Conservation (phyloP, 768 basidiomycete species). For the Hypholoma fasciculare region DNA sequence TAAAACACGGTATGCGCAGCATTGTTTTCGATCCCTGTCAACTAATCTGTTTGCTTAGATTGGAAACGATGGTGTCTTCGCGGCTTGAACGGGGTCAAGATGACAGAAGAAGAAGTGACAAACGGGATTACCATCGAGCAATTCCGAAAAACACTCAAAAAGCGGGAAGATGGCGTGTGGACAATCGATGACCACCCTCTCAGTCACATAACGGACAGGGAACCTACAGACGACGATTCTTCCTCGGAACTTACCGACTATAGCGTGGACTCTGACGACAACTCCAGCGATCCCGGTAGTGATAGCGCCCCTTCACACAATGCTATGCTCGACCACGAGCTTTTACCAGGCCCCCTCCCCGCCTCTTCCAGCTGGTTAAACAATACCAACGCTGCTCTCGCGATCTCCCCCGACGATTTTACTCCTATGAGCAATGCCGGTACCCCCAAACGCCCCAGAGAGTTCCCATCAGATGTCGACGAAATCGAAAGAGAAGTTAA, state of each 20-base stretch:
- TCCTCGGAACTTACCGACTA: constrained; percentile 23
- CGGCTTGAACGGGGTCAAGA: constrained; percentile 37
- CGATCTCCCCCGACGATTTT: background rate
- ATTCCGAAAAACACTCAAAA: constrained; percentile 23
- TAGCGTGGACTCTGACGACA: constrained; percentile 10
- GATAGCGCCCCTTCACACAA: constrained; percentile 17
- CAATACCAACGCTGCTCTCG: background rate
- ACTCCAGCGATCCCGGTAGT: constrained; percentile 15
- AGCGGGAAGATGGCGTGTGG: constrained; percentile 18
- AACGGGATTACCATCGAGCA: constrained; percentile 29
- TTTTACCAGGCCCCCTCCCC: too few species aligned
- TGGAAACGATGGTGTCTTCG: constrained; percentile 38
- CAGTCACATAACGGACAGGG: constrained; percentile 12
- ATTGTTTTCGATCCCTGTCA: background rate
- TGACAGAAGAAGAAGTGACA: constrained; percentile 34
- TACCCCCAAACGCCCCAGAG: constrained; percentile 3
- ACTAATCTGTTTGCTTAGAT: constrained; percentile 22
- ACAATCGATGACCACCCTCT: constrained; percentile 10
- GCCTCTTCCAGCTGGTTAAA: background rate
- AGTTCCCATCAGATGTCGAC: constrained; percentile 4
- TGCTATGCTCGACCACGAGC: too few species aligned
- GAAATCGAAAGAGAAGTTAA: constrained; percentile 6
- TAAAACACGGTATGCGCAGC: constrained; percentile 32
- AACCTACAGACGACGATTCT: constrained; percentile 7
- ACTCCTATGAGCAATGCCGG: background rate